Conservation (phyloP, 495 filamentous ascomycete genomes). For the Penicillium chermesinum region DNA sequence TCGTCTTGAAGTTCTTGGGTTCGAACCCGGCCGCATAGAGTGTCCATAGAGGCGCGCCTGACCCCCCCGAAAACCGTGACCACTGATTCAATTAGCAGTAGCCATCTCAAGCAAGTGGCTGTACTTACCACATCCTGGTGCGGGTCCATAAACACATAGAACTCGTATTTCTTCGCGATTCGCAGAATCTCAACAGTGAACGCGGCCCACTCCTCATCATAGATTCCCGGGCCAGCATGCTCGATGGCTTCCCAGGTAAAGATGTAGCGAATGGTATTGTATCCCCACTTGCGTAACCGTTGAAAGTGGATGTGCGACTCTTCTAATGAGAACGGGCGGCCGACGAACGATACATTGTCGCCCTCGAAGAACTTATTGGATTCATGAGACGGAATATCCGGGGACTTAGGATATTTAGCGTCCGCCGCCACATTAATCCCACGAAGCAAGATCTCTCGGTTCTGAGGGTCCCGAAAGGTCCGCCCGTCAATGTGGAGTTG, state of each 20-base stretch:
- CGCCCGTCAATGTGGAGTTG: constrained; percentile 74
- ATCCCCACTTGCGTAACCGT: constrained; percentile 80
- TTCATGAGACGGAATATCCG: constrained; percentile 76
- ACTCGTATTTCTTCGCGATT: constrained; percentile 81
- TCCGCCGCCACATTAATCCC: constrained; percentile 68
- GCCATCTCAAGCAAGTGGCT: neutral
- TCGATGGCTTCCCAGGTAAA: constrained; percentile 99
- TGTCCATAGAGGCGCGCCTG: constrained; percentile 96
- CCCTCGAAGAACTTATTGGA: constrained; percentile 82
- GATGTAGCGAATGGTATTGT: constrained; percentile 92
- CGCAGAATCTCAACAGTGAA: constrained; percentile 83
- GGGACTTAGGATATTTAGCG: constrained; percentile 66
- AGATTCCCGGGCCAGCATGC: constrained; percentile 83
- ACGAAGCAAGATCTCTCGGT: constrained; percentile 62
- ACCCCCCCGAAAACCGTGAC: constrained; percentile 91
- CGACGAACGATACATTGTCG: constrained; percentile 85
- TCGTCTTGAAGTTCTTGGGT: constrained; percentile 74
- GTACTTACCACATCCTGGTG: constrained; percentile 86
- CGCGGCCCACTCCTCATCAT: constrained; percentile 90
- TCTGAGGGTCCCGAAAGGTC: constrained; percentile 66
- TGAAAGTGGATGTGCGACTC: constrained; percentile 86
- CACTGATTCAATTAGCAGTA: constrained; percentile 48
- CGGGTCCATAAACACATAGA: constrained; percentile 96
- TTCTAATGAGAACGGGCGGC: constrained; percentile 72
- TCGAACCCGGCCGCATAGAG: constrained; percentile 90